phyloP scores from a whole-genome alignment of 2,329 filamentous ascomycete species.

The Fusarium scirpi region DNA sequence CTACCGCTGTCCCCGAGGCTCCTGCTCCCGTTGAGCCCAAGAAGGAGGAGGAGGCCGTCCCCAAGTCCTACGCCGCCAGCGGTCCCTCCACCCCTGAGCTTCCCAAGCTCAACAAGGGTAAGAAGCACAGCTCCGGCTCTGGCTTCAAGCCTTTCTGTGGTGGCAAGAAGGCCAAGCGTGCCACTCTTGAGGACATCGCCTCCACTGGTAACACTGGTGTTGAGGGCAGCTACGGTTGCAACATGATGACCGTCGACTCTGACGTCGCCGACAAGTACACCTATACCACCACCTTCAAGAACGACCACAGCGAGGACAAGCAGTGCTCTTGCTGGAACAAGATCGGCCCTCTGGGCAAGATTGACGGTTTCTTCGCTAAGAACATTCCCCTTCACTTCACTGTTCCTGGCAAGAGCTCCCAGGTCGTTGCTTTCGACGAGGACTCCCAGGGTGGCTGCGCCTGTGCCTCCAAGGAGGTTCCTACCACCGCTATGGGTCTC shows the following conservation, averaged over 20 bases:
- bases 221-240: conserved; percentile 61
- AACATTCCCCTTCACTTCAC: conserved; percentile 57
- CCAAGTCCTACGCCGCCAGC: conserved; percentile 2
- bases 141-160: conserved; percentile 52
- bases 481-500: conserved; percentile 55
- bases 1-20: conserved; percentile 10
- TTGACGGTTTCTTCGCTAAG: conserved; percentile 63
- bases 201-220: conserved; percentile 62
- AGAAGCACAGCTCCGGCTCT: conserved; percentile 31
- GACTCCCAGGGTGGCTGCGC: conserved; percentile 64
- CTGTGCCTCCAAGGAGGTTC: conserved; percentile 53
- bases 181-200: conserved; percentile 59
- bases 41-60: conserved; percentile 14
- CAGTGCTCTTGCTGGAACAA: conserved; percentile 64
- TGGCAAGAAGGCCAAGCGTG: conserved; percentile 57
- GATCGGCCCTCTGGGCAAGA: conserved; percentile 58
- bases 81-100: neutral
- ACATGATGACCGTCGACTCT: conserved; percentile 60
- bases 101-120: conserved; percentile 11
- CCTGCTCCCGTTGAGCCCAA: neutral
- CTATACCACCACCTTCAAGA: conserved; percentile 58
- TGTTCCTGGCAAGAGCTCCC: conserved; percentile 53
- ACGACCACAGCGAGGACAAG: conserved; percentile 52
- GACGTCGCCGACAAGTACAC: conserved; percentile 56
- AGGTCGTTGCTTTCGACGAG: conserved; percentile 59